These are phyloP conservation scores for Talaromyces adpressus DNA, from an alignment of 495 filamentous ascomycete species.

Conservation along the genomic window DNA sequence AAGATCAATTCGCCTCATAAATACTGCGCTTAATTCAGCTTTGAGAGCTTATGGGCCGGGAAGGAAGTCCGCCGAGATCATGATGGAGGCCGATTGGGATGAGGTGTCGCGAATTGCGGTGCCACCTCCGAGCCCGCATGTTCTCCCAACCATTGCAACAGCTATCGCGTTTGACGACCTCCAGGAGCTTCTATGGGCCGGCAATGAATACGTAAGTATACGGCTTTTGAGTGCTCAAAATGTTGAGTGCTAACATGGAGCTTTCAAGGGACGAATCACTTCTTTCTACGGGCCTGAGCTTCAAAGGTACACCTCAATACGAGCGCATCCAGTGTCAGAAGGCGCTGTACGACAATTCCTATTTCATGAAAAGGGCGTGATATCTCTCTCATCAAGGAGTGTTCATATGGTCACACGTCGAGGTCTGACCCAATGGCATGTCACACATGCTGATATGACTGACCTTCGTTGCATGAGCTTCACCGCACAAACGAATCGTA, in stretches of 20 bases:
- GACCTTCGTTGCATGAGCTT: conserved; percentile 92
- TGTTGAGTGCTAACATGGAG: not conserved
- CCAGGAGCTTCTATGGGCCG: conserved; percentile 86
- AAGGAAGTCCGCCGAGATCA: not conserved
- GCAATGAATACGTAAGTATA: conserved; percentile 72
- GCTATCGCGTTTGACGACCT: conserved; percentile 79
- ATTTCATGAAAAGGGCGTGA: conserved; percentile 78
- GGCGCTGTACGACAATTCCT: conserved; percentile 72
- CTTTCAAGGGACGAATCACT: conserved; percentile 63
- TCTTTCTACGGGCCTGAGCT: conserved; percentile 82
- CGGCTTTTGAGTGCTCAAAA: not conserved
- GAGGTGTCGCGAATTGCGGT: conserved; percentile 66
- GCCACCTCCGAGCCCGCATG: conserved; percentile 57
- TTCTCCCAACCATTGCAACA: conserved; percentile 56
- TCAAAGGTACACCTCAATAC: conserved; percentile 71
- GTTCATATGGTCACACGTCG: conserved; percentile 80
- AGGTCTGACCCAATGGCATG: conserved; percentile 79
- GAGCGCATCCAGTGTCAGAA: conserved; percentile 58
- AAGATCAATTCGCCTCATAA: not conserved
- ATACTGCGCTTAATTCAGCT: not conserved
- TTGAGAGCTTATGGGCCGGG: not conserved
- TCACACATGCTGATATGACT: conserved; percentile 68
- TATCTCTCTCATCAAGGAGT: conserved; percentile 67
- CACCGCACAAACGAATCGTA: conserved; percentile 74
- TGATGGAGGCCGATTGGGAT: conserved; percentile 44